phyloP scores from a whole-genome alignment of 108 stramenopile genomes.

The Discostella stelligeroides region DNA sequence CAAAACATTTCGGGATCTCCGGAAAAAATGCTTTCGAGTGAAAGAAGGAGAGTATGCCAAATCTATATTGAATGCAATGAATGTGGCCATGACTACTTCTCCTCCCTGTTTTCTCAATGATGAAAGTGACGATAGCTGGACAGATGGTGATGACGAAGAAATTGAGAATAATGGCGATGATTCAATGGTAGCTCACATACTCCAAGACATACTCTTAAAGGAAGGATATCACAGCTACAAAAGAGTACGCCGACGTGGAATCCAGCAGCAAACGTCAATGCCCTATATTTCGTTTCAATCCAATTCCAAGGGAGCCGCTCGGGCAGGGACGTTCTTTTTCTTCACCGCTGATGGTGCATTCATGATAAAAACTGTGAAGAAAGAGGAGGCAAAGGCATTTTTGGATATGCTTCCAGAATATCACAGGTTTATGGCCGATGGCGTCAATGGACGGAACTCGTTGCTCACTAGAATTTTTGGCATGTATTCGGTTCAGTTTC shows the following conservation, averaged over 20 bases:
- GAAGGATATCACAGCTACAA: background rate
- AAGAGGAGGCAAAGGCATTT: conserved; percentile 72
- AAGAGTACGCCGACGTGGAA: background rate
- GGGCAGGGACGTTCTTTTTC: conserved; percentile 80
- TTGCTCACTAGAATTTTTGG: conserved; percentile 85
- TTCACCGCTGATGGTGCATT: conserved; percentile 87
- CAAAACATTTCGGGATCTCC: conserved; percentile 61
- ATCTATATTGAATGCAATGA: conserved; percentile 62
- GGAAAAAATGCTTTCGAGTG: conserved; percentile 69
- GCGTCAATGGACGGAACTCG: conserved; percentile 59
- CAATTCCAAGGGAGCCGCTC: conserved; percentile 86
- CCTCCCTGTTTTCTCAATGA: background rate
- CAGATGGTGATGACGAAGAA: background rate
- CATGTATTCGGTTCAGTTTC: conserved; percentile 75
- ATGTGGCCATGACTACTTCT: background rate
- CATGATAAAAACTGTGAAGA: conserved; percentile 90
- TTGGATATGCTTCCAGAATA: conserved; percentile 79
- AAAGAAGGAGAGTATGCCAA: conserved; percentile 53
- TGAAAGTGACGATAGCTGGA: background rate
- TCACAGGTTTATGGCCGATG: conserved; percentile 66
- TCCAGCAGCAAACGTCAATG: conserved; percentile 31
- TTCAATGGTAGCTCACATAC: conserved; percentile 8
- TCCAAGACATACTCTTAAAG: conserved; percentile 6
- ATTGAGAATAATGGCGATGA: background rate
- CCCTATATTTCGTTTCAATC: conserved; percentile 85